phyloP scores from a whole-genome alignment of 768 basidiomycete genomes.

The Collybiopsis luxurians region DNA sequence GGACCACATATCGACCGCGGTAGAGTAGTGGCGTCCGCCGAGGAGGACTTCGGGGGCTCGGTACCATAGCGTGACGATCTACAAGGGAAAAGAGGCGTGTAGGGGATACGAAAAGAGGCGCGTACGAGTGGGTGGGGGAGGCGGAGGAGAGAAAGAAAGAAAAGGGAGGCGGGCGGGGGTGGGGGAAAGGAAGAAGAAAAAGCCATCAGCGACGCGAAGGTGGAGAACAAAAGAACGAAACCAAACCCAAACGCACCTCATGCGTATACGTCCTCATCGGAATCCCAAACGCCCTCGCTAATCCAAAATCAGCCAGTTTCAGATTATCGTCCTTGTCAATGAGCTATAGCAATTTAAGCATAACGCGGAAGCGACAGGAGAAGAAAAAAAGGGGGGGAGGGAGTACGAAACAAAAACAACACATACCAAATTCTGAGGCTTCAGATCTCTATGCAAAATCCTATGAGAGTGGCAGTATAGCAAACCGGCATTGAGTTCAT shows the following conservation, averaged over 20 bases:
- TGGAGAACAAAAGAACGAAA: not conserved
- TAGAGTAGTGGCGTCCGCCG: constrained; percentile 94
- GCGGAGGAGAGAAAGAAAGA: constrained; percentile 6
- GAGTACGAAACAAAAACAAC: too few relatives aligned
- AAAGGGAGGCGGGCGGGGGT: not conserved
- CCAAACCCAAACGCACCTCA: constrained; percentile 55
- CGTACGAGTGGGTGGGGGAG: not conserved
- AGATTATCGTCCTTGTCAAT: constrained; percentile 89
- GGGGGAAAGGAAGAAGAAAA: too few relatives aligned
- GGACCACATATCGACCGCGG: constrained; percentile 99
- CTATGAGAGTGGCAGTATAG: constrained; percentile 94
- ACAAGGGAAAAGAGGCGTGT: constrained; percentile 5
- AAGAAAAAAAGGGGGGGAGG: too few relatives aligned
- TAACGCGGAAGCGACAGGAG: too few relatives aligned
- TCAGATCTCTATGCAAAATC: constrained; percentile 95
- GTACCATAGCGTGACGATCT: constrained; percentile 99
- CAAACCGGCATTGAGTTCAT: constrained; percentile 88
- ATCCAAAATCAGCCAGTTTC: constrained; percentile 95
- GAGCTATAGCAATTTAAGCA: constrained; percentile 29
- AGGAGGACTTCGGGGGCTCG: constrained; percentile 97
- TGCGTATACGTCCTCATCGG: constrained; percentile 99
- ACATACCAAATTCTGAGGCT: constrained; percentile 79
- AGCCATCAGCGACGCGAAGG: not conserved
- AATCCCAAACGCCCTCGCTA: constrained; percentile 96
- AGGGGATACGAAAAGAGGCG: too few relatives aligned